Conservation (phyloP, 2,329 filamentous ascomycete genomes). For the Hirsutella rhossiliensis region DNA sequence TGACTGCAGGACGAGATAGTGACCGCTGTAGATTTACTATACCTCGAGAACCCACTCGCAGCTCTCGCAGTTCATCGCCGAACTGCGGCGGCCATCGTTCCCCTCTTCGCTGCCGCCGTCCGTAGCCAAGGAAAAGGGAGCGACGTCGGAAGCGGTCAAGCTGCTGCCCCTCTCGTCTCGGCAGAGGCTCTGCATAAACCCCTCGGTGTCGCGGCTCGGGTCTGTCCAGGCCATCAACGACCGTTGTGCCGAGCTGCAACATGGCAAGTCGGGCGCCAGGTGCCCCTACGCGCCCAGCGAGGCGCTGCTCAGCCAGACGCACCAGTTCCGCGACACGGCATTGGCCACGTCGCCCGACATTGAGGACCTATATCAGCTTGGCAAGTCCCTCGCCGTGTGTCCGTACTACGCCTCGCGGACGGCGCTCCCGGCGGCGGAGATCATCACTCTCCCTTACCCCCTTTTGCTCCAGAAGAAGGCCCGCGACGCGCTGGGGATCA, state of each 20-base stretch:
- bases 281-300: constrained; percentile 72
- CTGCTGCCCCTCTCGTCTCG: constrained; percentile 75
- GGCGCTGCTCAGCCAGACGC: constrained; percentile 57
- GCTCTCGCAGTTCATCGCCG: constrained; percentile 74
- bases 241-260: constrained; percentile 79
- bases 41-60: constrained; percentile 91
- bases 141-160: constrained; percentile 43
- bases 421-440: constrained; percentile 73
- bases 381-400: constrained; percentile 69
- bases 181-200: constrained; percentile 84
- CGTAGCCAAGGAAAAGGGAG: constrained; percentile 14
- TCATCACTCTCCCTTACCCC: constrained; percentile 87
- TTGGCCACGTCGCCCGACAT: constrained; percentile 84
- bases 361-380: constrained; percentile 73
- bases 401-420: constrained; percentile 93
- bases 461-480: constrained; percentile 78
- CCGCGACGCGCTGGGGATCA: constrained; percentile 76
- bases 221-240: constrained; percentile 82
- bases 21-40: constrained; percentile 58
- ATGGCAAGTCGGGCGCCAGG: constrained; percentile 44
- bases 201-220: constrained; percentile 59
- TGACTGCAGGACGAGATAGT: constrained; percentile 18
- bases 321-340: constrained; percentile 75
- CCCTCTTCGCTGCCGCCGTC: constrained; percentile 54
- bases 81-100: constrained; percentile 66